Evolutionary conservation across 1,139 yeast genomes (phyloP).

Genomic region (Magnusiomyces suaveolens): DNA sequence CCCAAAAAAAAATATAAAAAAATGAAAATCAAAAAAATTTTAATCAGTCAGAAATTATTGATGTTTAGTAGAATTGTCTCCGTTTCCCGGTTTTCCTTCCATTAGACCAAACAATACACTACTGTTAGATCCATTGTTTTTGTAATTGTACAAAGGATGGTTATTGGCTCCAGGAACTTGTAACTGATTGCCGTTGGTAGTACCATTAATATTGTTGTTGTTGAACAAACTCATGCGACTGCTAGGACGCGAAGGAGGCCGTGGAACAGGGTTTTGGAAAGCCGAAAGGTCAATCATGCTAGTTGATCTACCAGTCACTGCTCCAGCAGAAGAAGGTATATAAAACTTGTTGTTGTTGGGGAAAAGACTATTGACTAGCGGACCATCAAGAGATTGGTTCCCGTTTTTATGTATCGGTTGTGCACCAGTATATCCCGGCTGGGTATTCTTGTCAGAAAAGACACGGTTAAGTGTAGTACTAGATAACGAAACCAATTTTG

Average conservation of each 20-base stretch:
- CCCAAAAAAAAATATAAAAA: too few relatives aligned
- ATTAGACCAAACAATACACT: not conserved
- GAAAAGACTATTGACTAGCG: not conserved
- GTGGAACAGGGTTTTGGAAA: not conserved
- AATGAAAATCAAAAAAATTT: too few relatives aligned
- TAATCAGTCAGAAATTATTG: too few relatives aligned
- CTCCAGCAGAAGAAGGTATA: not conserved
- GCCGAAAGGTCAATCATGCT: not conserved
- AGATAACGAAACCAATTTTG: not conserved
- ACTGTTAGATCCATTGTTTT: not conserved
- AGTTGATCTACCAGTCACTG: not conserved
- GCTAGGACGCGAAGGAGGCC: not conserved
- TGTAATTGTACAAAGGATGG: not conserved
- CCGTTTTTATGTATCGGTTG: not conserved
- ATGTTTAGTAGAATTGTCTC: too few relatives aligned
- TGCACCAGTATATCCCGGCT: not conserved
- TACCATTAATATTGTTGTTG: not conserved
- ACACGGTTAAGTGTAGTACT: not conserved
- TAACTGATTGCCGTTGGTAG: not conserved
- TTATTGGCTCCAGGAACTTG: not conserved
- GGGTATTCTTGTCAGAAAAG: not conserved
- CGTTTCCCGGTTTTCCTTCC: too few relatives aligned
- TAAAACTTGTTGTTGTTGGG: not conserved
- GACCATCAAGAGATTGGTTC: not conserved
- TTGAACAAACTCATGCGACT: conserved; percentile 1